phyloP scores from a whole-genome alignment of 1,139 yeast genomes.

The Magnusiomyces paraingens region DNA sequence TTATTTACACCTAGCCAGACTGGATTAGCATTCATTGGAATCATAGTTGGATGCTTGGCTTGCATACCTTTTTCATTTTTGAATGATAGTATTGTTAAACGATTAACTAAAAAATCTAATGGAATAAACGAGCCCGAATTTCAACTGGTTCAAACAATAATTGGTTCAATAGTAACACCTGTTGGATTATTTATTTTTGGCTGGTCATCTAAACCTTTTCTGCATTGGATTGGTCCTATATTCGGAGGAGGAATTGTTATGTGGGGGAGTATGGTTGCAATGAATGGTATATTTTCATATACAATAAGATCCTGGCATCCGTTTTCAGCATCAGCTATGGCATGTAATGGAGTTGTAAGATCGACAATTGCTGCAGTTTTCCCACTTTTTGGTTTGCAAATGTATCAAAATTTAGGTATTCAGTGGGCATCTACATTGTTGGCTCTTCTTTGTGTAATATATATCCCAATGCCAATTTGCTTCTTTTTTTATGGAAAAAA shows the following conservation, averaged over 20 bases:
- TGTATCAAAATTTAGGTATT: constrained; percentile 46
- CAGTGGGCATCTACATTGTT: constrained; percentile 55
- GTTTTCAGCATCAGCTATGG: constrained; percentile 64
- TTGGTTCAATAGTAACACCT: constrained; percentile 67
- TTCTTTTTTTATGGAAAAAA: constrained; percentile 51
- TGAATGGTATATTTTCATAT: constrained; percentile 45
- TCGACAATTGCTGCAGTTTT: constrained; percentile 58
- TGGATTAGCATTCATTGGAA: constrained; percentile 51
- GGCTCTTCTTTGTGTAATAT: constrained; percentile 46
- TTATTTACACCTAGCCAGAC: constrained; percentile 19
- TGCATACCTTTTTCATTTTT: constrained; percentile 23
- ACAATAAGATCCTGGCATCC: constrained; percentile 49
- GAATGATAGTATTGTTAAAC: constrained; percentile 16
- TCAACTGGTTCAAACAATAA: constrained; percentile 64
- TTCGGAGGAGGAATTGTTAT: constrained; percentile 74
- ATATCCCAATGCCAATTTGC: constrained; percentile 62
- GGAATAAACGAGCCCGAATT: constrained; percentile 46
- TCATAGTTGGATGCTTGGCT: constrained; percentile 40
- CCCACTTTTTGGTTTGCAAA: constrained; percentile 58
- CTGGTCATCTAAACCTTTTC: constrained; percentile 61
- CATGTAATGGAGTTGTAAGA: constrained; percentile 61
- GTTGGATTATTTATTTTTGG: constrained; percentile 44
- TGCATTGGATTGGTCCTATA: constrained; percentile 80
- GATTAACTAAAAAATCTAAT: constrained; percentile 14
- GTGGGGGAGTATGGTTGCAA: constrained; percentile 57